Base-by-base conservation (phyloP, 129 eudicot genomes). In the Daucus carota region DNA sequence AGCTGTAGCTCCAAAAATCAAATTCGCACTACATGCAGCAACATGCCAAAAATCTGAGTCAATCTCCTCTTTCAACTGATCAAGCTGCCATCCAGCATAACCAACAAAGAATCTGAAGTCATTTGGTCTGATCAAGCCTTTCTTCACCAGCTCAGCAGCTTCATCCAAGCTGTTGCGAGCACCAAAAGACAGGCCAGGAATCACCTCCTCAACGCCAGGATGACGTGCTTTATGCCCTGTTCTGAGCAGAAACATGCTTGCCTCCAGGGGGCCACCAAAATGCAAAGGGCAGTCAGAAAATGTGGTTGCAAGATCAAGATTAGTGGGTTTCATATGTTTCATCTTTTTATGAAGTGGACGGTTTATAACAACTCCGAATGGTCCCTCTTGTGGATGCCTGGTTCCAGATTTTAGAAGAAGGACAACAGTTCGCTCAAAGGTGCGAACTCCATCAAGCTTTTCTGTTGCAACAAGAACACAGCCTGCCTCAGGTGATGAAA, bases 381-480 rank as follows among this genome's bases (percentile, higher is more conserved):
- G 99, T 12, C 90, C 90, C 73, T 89, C 96, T 67, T 88, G 92
- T 60, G 93, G 96, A 75, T 83, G 89, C 63, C 89, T 80, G 83
- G 96, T 90, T 52, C 97, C 97, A 3, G 90, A 86, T 74, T 90
- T 81, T n/a, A 94, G 90, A 57, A 94, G 92, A 79, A 94, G 87
- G 77, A 94, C 88, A 16, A 94, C 97, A 5, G 93, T 91, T 78
- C 99, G 85, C 78, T 89, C 97, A 59, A 94, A 94, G n/a, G 81
- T 80, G 70, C 84, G 89, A 31, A 84, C 93, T 52, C 96, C 93
- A 32, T 94, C 99, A 20, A 94, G 96, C 81, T 86, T 89, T 81
- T 94, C 99, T 0, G 97, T 91, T 72, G 99, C 99, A 62, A 94
- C 85, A 26, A 94, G 97, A 62, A 94, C 92, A 41, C 97, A 94